Conservation (phyloP, 2,329 filamentous ascomycete genomes). For the Triangularia verruculosa region DNA sequence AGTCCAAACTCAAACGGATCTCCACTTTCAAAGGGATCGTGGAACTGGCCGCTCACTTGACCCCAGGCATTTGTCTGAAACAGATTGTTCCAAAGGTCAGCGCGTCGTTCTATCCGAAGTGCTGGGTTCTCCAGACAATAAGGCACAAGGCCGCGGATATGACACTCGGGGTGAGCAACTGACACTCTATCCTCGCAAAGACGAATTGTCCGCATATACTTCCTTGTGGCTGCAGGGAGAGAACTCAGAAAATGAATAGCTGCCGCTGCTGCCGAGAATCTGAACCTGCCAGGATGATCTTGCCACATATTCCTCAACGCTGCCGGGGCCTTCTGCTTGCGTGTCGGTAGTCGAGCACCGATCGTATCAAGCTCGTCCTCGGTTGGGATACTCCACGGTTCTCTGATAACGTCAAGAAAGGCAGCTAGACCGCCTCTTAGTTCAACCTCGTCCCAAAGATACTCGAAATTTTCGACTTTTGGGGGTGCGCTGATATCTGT, state of each 20-base stretch:
- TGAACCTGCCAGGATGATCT: not conserved
- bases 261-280: conserved; percentile 11
- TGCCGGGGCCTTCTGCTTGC: not conserved
- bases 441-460: not conserved
- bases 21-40: not conserved
- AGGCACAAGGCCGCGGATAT: not conserved
- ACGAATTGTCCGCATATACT: not conserved
- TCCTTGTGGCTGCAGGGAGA: not conserved
- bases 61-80: not conserved
- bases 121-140: conserved; percentile 9
- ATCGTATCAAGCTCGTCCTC: conserved; percentile 6
- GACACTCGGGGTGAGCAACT: not conserved
- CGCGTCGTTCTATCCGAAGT: conserved; percentile 8
- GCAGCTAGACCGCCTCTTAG: not conserved
- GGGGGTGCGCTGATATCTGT: not conserved
- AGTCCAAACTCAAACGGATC: not conserved
- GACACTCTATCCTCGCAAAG: conserved; percentile 4
- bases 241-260: conserved; percentile 12
- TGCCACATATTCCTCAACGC: not conserved
- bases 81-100: not conserved
- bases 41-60: not conserved
- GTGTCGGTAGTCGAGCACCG: not conserved
- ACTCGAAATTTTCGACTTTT: not conserved
- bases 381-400: conserved; percentile 9
- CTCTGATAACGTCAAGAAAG: not conserved